These are phyloP conservation scores for Gnetum montanum DNA, from an alignment of 75 land plant genomes.

Conservation along the genomic window DNA sequence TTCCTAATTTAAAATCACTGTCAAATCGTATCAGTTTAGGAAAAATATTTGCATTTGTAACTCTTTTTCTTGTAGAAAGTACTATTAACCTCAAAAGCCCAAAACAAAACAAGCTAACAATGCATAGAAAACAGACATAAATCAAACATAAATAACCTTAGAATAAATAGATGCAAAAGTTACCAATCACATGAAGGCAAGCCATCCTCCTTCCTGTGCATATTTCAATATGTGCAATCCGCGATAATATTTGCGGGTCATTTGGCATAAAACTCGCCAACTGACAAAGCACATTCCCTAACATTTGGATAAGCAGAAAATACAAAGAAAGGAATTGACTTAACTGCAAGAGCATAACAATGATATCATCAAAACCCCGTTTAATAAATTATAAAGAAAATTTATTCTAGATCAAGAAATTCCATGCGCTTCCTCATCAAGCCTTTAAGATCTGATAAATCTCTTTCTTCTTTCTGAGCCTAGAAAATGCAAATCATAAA, in stretches of 20 bases:
- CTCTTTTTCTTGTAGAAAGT: no score
- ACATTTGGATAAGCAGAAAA: not conserved
- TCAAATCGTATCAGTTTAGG: no score
- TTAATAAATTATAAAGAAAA: no score
- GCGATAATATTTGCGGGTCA: conserved; percentile 43
- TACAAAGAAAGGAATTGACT: not conserved
- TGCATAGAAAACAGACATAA: no score
- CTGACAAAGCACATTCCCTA: conserved; percentile 8
- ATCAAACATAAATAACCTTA: no score
- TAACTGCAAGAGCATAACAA: not conserved
- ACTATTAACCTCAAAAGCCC: no score
- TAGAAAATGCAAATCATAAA: conserved; percentile 15
- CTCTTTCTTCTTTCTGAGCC: conserved; percentile 96
- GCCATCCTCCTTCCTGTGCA: not conserved
- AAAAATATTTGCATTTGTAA: no score
- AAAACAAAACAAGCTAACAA: no score
- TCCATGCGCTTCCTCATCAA: conserved; percentile 97
- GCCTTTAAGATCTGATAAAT: conserved; percentile 87
- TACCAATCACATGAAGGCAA: conserved; percentile 3
- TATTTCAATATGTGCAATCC: conserved; percentile 11
- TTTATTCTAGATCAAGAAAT: conserved; percentile 89
- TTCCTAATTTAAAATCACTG: no score
- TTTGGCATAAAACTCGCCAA: conserved; percentile 18
- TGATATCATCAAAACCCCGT: no score
- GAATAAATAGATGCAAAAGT: no score